Evolutionary conservation across 2,329 filamentous ascomycete species (phyloP).

Genomic region (Epichloe gansuensis): DNA sequence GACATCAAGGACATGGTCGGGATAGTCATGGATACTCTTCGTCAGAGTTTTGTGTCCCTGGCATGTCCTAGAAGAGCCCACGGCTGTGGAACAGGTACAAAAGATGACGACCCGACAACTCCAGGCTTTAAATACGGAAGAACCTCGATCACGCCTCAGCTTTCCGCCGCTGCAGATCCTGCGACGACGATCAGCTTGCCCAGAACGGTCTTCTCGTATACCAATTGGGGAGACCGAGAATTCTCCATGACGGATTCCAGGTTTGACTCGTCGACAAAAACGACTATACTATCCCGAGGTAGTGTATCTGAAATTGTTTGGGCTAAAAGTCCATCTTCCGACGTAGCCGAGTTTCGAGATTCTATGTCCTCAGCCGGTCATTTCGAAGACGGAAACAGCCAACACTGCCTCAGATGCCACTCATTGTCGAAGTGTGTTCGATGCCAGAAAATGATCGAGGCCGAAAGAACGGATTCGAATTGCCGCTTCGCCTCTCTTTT

Average conservation of each 20-base stretch:
- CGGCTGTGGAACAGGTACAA: background rate
- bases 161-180: conserved; percentile 15
- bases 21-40: conserved; percentile 3
- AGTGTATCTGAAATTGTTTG: conserved; percentile 20
- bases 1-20: conserved; percentile 6
- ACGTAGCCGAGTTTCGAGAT: background rate
- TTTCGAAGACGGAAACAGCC: background rate
- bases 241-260: background rate
- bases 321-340: conserved; percentile 9
- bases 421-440: background rate
- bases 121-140: conserved; percentile 11
- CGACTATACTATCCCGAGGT: conserved; percentile 17
- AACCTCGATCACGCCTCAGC: conserved; percentile 14
- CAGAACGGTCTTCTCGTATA: conserved; percentile 17
- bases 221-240: background rate
- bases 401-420: background rate
- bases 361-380: background rate
- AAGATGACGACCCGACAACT: background rate
- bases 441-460: background rate
- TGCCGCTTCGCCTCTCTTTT: conserved; percentile 1
- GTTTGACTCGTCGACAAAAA: conserved; percentile 9
- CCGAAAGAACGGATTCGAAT: background rate
- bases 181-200: conserved; percentile 23
- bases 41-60: background rate
- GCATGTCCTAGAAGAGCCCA: background rate